phyloP scores from a whole-genome alignment of 495 filamentous ascomycete genomes.

The Viridothelium virens region DNA sequence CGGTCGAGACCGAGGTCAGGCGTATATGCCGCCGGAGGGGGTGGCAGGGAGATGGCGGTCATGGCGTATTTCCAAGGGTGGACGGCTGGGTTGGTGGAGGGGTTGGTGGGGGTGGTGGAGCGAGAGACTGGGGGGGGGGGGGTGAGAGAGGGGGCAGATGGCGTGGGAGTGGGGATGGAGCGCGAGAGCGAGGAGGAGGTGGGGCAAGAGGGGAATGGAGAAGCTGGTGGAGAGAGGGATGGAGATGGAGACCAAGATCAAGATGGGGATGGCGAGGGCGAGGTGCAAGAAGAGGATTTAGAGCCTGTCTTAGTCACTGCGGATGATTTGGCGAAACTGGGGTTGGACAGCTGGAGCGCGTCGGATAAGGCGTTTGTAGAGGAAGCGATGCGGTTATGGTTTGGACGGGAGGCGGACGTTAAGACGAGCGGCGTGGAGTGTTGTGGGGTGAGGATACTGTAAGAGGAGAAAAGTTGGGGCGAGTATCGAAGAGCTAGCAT shows the following conservation, averaged over 20 bases:
- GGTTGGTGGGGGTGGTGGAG: constrained; percentile 61
- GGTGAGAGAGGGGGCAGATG: constrained; percentile 49
- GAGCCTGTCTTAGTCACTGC: constrained; percentile 48
- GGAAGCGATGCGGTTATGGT: constrained; percentile 62
- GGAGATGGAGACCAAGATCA: constrained; percentile 20
- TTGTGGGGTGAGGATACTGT: constrained; percentile 75
- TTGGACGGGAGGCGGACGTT: constrained; percentile 59
- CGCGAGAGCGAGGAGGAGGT: constrained; percentile 35
- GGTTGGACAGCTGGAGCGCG: constrained; percentile 79
- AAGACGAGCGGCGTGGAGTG: constrained; percentile 66
- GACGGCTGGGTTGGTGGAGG: constrained; percentile 62
- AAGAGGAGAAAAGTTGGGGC: constrained; percentile 16
- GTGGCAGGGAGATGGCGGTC: constrained; percentile 52
- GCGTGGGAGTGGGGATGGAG: constrained; percentile 25
- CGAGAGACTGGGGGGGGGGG: constrained; percentile 56
- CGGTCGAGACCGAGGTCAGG: constrained; percentile 2
- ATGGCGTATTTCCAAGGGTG: constrained; percentile 89
- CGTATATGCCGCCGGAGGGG: constrained; percentile 2
- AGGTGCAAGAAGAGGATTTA: constrained; percentile 30
- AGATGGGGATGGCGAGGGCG: constrained; percentile 24
- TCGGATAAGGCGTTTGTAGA: constrained; percentile 65
- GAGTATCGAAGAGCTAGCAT: not conserved
- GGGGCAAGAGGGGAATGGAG: constrained; percentile 20
- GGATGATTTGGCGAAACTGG: constrained; percentile 70
- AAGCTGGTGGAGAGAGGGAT: constrained; percentile 25